Evolutionary conservation across 441 rosid genomes (phyloP).

Genomic region (Erodium moschatum): DNA sequence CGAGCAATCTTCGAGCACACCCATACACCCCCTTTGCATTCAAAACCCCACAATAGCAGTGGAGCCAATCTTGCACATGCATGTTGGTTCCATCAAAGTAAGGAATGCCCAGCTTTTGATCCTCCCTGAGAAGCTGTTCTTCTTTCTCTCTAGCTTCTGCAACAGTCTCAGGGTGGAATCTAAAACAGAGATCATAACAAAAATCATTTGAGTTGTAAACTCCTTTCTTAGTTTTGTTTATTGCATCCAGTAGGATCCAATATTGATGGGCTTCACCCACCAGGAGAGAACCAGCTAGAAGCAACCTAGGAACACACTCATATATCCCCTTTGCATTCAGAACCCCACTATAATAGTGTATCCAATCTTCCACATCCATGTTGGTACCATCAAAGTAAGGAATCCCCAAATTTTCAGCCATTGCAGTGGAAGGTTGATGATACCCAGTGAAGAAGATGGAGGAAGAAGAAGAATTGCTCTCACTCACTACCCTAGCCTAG

Average conservation of each 20-base stretch:
- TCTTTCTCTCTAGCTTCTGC: neutral
- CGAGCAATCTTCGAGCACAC: neutral
- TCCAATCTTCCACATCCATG: neutral
- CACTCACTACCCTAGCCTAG: neutral
- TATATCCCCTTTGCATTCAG: neutral
- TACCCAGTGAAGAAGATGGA: neutral
- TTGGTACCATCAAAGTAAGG: neutral
- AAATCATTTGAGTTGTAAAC: neutral
- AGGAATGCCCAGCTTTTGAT: neutral
- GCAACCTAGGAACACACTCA: neutral
- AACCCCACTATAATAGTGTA: neutral
- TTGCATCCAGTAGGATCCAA: neutral
- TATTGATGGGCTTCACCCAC: neutral
- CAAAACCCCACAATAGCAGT: neutral
- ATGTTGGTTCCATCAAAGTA: slow-evolving; percentile 4
- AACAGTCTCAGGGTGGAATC: neutral
- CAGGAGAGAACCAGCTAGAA: neutral
- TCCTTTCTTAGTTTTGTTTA: neutral
- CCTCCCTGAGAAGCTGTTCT: neutral
- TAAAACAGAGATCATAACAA: neutral
- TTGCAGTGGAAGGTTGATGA: neutral
- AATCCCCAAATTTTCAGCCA: neutral
- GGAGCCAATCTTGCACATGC: neutral
- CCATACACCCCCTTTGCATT: neutral
- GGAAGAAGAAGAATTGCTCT: neutral